These are phyloP conservation scores for Curvularia spicifera DNA, from an alignment of 2,329 filamentous ascomycete species.

Conservation along the genomic window DNA sequence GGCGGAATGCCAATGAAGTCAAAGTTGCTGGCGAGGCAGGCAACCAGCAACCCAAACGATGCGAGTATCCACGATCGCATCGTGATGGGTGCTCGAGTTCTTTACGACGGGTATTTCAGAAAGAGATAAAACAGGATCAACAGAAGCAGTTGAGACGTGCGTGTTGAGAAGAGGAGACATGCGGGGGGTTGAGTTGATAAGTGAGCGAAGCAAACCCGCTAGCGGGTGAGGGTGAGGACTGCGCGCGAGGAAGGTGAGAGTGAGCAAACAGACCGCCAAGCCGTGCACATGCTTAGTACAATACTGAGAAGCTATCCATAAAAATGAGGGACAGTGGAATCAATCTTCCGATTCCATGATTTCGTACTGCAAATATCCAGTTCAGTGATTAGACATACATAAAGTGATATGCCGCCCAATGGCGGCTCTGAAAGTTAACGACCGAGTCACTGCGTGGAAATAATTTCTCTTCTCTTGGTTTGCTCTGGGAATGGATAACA, in stretches of 20 bases:
- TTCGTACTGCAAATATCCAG: neutral
- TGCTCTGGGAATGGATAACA: neutral
- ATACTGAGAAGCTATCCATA: neutral
- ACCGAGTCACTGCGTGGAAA: neutral
- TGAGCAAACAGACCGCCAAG: neutral
- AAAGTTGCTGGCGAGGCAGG: neutral
- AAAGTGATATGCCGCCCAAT: neutral
- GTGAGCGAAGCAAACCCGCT: neutral
- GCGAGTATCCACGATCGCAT: conserved; percentile 1
- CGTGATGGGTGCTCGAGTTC: neutral
- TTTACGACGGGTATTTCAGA: neutral
- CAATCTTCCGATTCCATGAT: neutral
- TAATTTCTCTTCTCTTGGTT: too few relatives aligned
- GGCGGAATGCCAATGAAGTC: conserved; percentile 6
- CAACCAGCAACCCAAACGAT: neutral
- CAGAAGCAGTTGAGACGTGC: neutral
- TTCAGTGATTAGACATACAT: neutral
- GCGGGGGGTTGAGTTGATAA: neutral
- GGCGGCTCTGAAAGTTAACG: neutral
- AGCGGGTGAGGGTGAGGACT: neutral
- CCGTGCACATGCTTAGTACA: neutral
- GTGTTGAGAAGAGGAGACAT: neutral
- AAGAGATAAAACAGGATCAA: neutral
- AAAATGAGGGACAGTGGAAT: neutral
- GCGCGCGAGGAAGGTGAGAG: neutral